Base-by-base conservation (phyloP, 352 stramenopile species). In the Globisporangium heterothallicum region DNA sequence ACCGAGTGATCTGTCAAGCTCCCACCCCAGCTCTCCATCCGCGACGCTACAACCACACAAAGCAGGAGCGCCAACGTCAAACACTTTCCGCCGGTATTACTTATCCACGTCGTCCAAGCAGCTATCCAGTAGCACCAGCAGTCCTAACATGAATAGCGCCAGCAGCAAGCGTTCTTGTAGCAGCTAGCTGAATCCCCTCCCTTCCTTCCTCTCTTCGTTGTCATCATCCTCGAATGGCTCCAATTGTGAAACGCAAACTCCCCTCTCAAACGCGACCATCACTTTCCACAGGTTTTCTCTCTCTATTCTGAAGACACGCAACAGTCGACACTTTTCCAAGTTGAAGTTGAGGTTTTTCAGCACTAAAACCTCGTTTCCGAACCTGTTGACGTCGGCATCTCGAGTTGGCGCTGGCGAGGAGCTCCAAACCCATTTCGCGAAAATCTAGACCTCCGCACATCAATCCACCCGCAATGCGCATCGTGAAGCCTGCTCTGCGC, bases 51-150 rank as follows among this genome's bases (percentile, higher is more conserved):
- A 21, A 49, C 32, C 24, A 57, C 34, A 35, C 47, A 14, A 50
- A 35, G 66, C 53, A 34, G 50, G 35, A 22, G 59, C 44, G 6
- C 56, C 50, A 13, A 58, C 56, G 35, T 60, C 41, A 22, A 46
- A 29, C 40, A 70, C 48, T 41, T 77, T 77, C 40, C 64, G 64
- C 21, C 52, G 64, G 34, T 77, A 77, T 47, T 77, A 77, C 44
- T 56, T 77, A 25, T 57, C 32, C 32, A 38, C 14, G n/a, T 38
- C 64, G 42, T 52, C 58, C 49, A 21, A 55, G 46, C 22, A 56
- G 53, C 47, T 38, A 43, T 36, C 29, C 3, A 40, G 19, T 22
- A 57, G 29, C 58, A 61, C 13, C 51, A 64, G 1, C 51, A 64
- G 36, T 22, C 22, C 27, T 3, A 27, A 30, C 30, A 41, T n/a